Evolutionary conservation across 139 green algal species (phyloP).

Genomic region (Marvania coccoides): DNA sequence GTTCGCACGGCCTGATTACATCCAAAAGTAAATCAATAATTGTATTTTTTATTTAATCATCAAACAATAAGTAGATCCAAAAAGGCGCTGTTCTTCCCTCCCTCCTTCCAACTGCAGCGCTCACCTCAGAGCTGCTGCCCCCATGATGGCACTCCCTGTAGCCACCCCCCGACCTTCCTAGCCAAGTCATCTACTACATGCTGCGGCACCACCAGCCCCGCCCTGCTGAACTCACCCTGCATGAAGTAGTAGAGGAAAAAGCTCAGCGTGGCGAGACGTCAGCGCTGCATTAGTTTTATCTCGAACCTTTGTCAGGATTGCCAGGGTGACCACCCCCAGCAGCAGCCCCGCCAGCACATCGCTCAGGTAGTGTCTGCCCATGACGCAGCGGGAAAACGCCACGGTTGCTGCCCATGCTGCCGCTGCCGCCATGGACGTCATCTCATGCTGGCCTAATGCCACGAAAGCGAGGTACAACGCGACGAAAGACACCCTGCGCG

Average conservation of each 20-base stretch:
- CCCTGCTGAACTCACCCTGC: background rate
- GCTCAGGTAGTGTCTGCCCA: constrained; percentile 53
- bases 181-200: background rate
- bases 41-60: too few relatives aligned
- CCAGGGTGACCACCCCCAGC: constrained; percentile 30
- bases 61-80: too few relatives aligned
- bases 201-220: background rate
- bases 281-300: too few relatives aligned
- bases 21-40: too few relatives aligned
- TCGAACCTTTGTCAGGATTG: constrained; percentile 26
- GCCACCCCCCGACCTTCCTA: too few relatives aligned
- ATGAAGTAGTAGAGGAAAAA: background rate
- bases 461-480: constrained; percentile 25
- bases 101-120: too few relatives aligned
- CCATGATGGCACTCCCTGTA: too few relatives aligned
- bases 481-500: constrained; percentile 39
- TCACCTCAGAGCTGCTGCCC: too few relatives aligned
- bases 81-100: too few relatives aligned
- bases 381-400: constrained; percentile 37
- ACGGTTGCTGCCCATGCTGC: constrained; percentile 22
- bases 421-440: background rate
- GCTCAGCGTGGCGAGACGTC: too few relatives aligned
- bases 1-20: too few relatives aligned
- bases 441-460: background rate
- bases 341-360: constrained; percentile 43